These are phyloP conservation scores for Tephrocybe rancida DNA, from an alignment of 768 basidiomycete species.

Conservation along the genomic window DNA sequence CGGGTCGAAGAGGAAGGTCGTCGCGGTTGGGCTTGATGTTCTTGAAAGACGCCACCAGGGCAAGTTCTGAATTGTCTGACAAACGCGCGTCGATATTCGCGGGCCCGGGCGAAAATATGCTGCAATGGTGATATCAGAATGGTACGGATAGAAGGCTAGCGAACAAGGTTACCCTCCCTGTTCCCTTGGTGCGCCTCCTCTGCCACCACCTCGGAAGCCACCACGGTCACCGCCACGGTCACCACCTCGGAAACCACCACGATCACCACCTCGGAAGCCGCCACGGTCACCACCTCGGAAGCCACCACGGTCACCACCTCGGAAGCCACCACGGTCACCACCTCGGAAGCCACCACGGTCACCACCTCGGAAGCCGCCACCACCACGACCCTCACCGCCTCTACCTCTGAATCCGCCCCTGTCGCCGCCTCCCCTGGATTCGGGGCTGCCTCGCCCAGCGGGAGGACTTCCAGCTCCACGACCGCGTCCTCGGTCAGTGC, in stretches of 20 bases:
- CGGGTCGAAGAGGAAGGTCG: slow-evolving; percentile 60
- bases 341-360: background rate
- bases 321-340: slow-evolving; percentile 16
- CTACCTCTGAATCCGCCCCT: slow-evolving; percentile 29
- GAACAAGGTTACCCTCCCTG: slow-evolving; percentile 35
- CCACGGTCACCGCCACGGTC: slow-evolving; percentile 8
- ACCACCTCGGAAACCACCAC: slow-evolving; percentile 17
- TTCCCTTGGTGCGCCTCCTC: slow-evolving; percentile 34
- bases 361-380: slow-evolving; percentile 16
- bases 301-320: slow-evolving; percentile 29
- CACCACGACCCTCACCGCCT: slow-evolving; percentile 10
- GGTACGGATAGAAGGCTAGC: background rate
- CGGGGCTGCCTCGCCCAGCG: slow-evolving; percentile 30
- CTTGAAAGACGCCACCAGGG: slow-evolving; percentile 40
- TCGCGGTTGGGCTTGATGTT: slow-evolving; percentile 30
- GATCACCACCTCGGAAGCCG: slow-evolving; percentile 6
- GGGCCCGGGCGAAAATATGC: slow-evolving; percentile 44
- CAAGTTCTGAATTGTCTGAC: slow-evolving; percentile 39
- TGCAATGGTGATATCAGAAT: slow-evolving; percentile 17
- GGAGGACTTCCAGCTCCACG: slow-evolving; percentile 32
- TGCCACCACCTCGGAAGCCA: background rate
- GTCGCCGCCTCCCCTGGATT: slow-evolving; percentile 22
- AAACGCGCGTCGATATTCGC: slow-evolving; percentile 46
- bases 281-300: slow-evolving; percentile 22
- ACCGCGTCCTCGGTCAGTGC: slow-evolving; percentile 37